Percentiles rank a stretch among this genome's conserved stretches.
Evolutionary conservation across 2,329 filamentous ascomycete genomes (phyloP).

Genomic region (Ophiostoma ulmi): DNA sequence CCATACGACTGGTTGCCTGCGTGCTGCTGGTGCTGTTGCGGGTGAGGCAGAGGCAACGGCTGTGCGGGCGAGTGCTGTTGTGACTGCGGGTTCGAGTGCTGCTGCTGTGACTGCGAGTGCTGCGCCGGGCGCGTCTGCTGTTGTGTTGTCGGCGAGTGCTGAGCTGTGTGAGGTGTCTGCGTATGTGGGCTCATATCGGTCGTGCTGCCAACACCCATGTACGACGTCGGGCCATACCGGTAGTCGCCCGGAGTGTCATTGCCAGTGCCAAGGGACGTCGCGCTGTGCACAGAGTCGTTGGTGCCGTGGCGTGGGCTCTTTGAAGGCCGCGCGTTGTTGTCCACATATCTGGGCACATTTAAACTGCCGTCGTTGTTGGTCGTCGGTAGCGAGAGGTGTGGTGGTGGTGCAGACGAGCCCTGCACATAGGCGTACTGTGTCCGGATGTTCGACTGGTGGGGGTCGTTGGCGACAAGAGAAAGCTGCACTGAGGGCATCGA

Average conservation of each 20-base stretch:
- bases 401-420: conserved; percentile 46
- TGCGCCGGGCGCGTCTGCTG: conserved; percentile 14
- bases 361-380: conserved; percentile 40
- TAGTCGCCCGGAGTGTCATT: conserved; percentile 51
- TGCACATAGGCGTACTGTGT: conserved; percentile 54
- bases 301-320: conserved; percentile 53
- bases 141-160: conserved; percentile 18
- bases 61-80: conserved; percentile 24
- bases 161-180: conserved; percentile 30
- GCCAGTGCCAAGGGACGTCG: conserved; percentile 41
- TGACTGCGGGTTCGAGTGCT: conserved; percentile 26
- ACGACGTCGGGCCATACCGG: conserved; percentile 48
- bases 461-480: conserved; percentile 46
- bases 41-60: conserved; percentile 23
- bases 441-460: conserved; percentile 45
- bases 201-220: conserved; percentile 35
- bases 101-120: conserved; percentile 14
- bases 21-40: conserved; percentile 23
- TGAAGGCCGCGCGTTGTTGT: conserved; percentile 49
- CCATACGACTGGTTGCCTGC: conserved; percentile 21
- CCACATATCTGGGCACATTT: conserved; percentile 54
- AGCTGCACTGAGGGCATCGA: conserved; percentile 52
- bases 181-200: conserved; percentile 36
- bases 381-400: conserved; percentile 45
- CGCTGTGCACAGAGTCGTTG: conserved; percentile 51